phyloP scores from a whole-genome alignment of 2,329 filamentous ascomycete genomes.

The Fusarium odoratissimum region DNA sequence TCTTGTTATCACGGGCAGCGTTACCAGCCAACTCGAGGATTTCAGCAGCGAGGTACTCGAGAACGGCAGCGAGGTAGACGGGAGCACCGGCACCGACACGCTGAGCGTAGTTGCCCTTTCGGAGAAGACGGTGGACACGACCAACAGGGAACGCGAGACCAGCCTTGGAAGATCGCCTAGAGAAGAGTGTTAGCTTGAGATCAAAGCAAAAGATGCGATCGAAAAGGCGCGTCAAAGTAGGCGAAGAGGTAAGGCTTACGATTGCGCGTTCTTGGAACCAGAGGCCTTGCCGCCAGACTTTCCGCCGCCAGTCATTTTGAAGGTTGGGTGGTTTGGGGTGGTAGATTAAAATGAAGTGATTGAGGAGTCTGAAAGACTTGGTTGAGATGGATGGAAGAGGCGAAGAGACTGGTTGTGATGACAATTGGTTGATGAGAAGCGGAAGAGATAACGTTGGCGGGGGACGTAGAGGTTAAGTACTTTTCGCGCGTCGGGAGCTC shows the following conservation, averaged over 20 bases:
- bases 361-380: constrained; percentile 33
- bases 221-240: neutral
- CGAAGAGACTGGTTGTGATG: constrained; percentile 52
- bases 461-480: constrained; percentile 66
- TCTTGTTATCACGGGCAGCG: constrained; percentile 99
- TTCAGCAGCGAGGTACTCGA: constrained; percentile 98
- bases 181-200: constrained; percentile 14
- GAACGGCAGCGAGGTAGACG: constrained; percentile 95
- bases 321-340: constrained; percentile 47
- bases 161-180: constrained; percentile 97
- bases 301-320: constrained; percentile 99
- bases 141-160: constrained; percentile 99
- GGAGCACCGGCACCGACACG: constrained; percentile 98
- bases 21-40: constrained; percentile 99
- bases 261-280: constrained; percentile 99
- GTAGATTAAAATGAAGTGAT: constrained; percentile 28
- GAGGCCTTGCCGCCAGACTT: constrained; percentile 99
- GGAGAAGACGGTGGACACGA: constrained; percentile 98
- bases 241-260: constrained; percentile 70
- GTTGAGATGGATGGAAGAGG: constrained; percentile 40
- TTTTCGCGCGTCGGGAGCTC: constrained; percentile 60
- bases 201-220: constrained; percentile 3
- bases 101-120: constrained; percentile 99
- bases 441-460: constrained; percentile 55
- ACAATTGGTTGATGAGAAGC: constrained; percentile 52